phyloP scores from a whole-genome alignment of 495 filamentous ascomycete genomes.

The Aspergillus homomorphus region DNA sequence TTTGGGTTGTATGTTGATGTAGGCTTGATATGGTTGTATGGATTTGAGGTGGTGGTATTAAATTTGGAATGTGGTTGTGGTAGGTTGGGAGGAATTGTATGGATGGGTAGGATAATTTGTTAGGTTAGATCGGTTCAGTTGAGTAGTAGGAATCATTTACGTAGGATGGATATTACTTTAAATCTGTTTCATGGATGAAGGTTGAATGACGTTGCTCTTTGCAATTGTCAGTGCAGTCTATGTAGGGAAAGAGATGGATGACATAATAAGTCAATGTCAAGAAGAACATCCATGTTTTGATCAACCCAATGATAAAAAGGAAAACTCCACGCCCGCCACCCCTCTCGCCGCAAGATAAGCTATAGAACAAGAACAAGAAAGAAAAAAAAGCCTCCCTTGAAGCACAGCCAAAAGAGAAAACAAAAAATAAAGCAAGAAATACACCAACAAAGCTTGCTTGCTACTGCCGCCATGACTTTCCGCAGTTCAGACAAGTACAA shows the following conservation, averaged over 20 bases:
- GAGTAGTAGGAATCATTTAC: too few relatives aligned
- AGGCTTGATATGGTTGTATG: constrained; percentile 1
- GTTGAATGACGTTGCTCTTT: constrained; percentile 3
- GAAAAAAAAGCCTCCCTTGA: constrained; percentile 5
- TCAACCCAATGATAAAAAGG: constrained; percentile 5
- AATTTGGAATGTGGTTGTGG: not conserved
- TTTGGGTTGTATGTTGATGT: constrained; percentile 3
- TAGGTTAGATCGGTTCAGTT: too few relatives aligned
- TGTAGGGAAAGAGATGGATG: not conserved
- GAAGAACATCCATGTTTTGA: not conserved
- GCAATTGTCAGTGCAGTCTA: not conserved
- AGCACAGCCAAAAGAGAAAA: constrained; percentile 11
- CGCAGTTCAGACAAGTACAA: constrained; percentile 50
- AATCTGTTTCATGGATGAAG: not conserved
- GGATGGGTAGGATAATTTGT: not conserved
- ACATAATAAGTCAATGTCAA: not conserved
- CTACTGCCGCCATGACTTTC: constrained; percentile 51
- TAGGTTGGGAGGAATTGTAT: constrained; percentile 1
- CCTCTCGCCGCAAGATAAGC: not conserved
- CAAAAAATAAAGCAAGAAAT: not conserved
- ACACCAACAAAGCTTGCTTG: too few relatives aligned
- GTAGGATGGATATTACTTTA: too few relatives aligned
- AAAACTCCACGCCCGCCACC: constrained; percentile 18
- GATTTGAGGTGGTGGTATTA: not conserved
- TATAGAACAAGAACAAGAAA: constrained; percentile 7